A percentile compares a stretch with the other conserved stretches of the same genome.
phyloP scores from a whole-genome alignment of 805 yeast species.

The Sugiyamaella americana region DNA sequence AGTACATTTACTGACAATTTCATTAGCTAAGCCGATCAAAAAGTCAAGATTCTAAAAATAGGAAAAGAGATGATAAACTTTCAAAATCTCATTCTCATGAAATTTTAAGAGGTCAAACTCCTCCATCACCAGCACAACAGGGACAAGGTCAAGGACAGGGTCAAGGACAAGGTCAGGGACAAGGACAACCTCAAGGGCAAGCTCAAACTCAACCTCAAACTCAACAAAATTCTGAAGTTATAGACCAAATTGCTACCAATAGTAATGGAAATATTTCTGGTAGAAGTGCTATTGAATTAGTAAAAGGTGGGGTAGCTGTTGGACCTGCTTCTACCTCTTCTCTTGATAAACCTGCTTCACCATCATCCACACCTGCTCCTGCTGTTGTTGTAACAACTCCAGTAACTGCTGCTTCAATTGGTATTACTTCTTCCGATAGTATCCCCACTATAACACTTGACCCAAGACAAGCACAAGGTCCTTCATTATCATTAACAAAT shows the following conservation, averaged over 20 bases:
- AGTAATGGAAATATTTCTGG: neutral
- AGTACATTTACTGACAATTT: too few species aligned
- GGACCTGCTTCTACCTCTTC: neutral
- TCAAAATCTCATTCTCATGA: conserved; percentile 1
- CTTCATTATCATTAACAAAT: neutral
- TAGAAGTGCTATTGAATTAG: neutral
- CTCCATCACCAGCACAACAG: too few species aligned
- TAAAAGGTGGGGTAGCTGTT: neutral
- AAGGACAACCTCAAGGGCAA: neutral
- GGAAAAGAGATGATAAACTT: conserved; percentile 4
- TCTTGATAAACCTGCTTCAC: neutral
- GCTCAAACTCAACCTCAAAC: too few species aligned
- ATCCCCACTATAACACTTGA: neutral
- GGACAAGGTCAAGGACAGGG: neutral
- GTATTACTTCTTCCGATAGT: conserved; percentile 1
- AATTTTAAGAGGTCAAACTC: neutral
- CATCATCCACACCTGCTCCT: neutral
- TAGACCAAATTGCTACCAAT: too few species aligned
- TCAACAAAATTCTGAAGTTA: too few species aligned
- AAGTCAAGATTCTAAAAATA: conserved; percentile 7
- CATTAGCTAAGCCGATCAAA: conserved; percentile 10
- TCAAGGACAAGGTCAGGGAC: neutral
- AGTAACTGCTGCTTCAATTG: conserved; percentile 9
- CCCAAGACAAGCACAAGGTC: neutral
- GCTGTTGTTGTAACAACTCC: conserved; percentile 4